These are phyloP conservation scores for Triticum aestivum DNA, from an alignment of 176 grass and related monocot species.

Conservation along the genomic window IWGSC_CS_RefSeq_v2.1 NC_057803.1:625581846-625582345, in stretches of 20 bases:
- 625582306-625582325: conserved; percentile 70
- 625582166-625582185: conserved; percentile 49
- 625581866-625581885: conserved; percentile 51
- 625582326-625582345: conserved; percentile 43
- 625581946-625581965: conserved; percentile 62
- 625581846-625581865: conserved; percentile 81
- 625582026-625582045: conserved; percentile 55
- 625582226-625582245: conserved; percentile 65
- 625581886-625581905: conserved; percentile 4
- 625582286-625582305: conserved; percentile 53
- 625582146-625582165: conserved; percentile 81
- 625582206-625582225: conserved; percentile 67
- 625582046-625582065: conserved; percentile 73
- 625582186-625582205: conserved; percentile 25
- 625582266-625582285: conserved; percentile 73
- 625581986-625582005: conserved; percentile 87
- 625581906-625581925: conserved; percentile 21
- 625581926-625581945: conserved; percentile 80
- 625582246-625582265: conserved; percentile 35
- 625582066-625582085: conserved; percentile 69
- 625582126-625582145: conserved; percentile 81
- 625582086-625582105: conserved; percentile 48
- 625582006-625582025: conserved; percentile 43
- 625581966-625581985: conserved; percentile 86
- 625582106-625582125: conserved; percentile 56